Conservation (phyloP, 108 stramenopile species). For the Asterionellopsis glacialis region DNA sequence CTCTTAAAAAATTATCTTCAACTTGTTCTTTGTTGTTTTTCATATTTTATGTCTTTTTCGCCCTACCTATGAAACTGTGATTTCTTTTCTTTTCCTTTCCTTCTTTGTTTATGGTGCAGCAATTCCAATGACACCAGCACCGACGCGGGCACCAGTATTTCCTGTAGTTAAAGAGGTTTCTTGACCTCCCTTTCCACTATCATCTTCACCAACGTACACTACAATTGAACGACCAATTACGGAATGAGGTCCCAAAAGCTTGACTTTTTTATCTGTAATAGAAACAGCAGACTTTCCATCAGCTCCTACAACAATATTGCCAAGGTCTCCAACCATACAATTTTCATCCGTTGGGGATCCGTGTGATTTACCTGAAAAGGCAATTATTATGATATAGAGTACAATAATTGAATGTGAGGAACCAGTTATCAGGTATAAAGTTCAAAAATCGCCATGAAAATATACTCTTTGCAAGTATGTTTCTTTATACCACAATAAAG, state of each 20-base stretch:
- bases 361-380: constrained; percentile 64
- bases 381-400: no score
- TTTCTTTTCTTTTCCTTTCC: background rate
- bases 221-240: constrained; percentile 90
- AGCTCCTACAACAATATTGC: constrained; percentile 67
- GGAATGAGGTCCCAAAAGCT: constrained; percentile 90
- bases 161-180: constrained; percentile 84
- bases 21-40: background rate
- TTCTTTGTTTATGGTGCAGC: constrained; percentile 16
- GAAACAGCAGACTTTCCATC: constrained; percentile 58
- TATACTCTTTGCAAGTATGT: no score
- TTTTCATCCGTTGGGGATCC: constrained; percentile 77
- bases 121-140: constrained; percentile 87
- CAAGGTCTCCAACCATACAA: constrained; percentile 89
- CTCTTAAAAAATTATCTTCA: background rate
- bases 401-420: background rate
- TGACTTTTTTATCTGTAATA: constrained; percentile 76
- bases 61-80: background rate
- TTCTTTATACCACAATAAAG: no score
- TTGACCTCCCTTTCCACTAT: constrained; percentile 88
- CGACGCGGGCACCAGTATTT: constrained; percentile 85
- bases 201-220: constrained; percentile 84
- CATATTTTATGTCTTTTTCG: background rate
- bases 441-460: no score
- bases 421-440: no score